Evolutionary conservation across 1,284 basidiomycete species (phyloP), one percentile per base, ranked within the genome.

Genomic region (Papiliotrema fonsecae): DNA sequence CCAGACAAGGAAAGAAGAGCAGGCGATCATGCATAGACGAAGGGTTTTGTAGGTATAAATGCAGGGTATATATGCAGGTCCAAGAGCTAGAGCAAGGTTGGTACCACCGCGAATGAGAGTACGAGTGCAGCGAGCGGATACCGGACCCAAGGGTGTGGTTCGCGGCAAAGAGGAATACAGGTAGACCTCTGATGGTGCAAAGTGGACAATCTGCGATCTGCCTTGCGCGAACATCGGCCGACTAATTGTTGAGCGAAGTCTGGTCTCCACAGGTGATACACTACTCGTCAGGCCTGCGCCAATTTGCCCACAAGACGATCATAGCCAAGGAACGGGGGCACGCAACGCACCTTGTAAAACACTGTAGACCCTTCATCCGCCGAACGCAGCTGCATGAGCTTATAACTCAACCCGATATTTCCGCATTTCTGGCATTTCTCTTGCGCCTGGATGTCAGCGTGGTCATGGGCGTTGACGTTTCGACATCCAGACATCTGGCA

Each of bases 341-440:
- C 25, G 6, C n/a, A 35, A 60, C 72, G 53, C 46, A 72, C 72
- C 61, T 69, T 73, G 66, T 75, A 75, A 58, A 77, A 75, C 37
- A 91, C 84, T 5, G 89, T 93, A 28, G 87, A 87, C 2, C 88
- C 89, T 77, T 92, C 89, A 72, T 93, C 89, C 27, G 88, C 89
- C 59, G 87, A 87, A 47, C 89, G 81, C 62, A 91, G 77, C 83
- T 91, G 75, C 64, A 69, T 63, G 48, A 67, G 59, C 50, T 62
- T 64, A 56, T 65, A 75, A 30, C 66, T 69, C 47, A 75, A 56
- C 19, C 74, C 84, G 58, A 83, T 77, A 72, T 90, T 82, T 35
- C 88, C 88, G 65, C 94, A 98, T 44, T 82, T 81, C 0, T 90
- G 90, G 68, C 96, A 98, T 72, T 86, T 87, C 73, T 97, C 94